Evolutionary conservation across 2,329 filamentous ascomycete genomes (phyloP), one percentile per base, ranked within the genome.

Genomic region (Beauveria bassiana): DNA sequence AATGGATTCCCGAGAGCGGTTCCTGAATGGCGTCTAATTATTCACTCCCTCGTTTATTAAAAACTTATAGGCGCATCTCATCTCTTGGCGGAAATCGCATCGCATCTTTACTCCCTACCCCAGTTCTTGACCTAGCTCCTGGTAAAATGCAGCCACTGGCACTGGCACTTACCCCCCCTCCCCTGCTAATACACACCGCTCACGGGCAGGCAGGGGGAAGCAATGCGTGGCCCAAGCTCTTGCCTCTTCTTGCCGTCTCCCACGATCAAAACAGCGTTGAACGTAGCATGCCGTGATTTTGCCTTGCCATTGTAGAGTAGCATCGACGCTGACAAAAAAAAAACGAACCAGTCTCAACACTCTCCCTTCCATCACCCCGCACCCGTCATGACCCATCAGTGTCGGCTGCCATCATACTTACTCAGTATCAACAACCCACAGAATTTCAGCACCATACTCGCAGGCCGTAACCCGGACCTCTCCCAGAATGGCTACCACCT

Each of bases 1-100:
- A 59, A 59, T 31, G 56, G 56, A 59, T 34, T 59, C 45, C 56
- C 56, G 56, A 43, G 56, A 43, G 34, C 34, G 12, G 34, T 38
- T 16, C 34, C 34, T 38, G 34, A 38, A 38, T 38, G 16, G 12
- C 34, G 34, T 38, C 34, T 10, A 16, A 5, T 16, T 38, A 14
- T 38, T 38, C 34, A 38, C 34, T 38, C 24, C 24, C 2, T 31
- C 34, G 3, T 14, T 34, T 16, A 10, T 38, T 0, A 4, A 5
- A 47, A 22, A 16, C 14, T 46, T 28, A 10, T 20, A 28, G 38
- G 42, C 31, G 12, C 34, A 54, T 38, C 42, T 56, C 14, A 43
- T 46, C 46, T 26, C 40, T 10, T 56, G 18, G 53, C 31, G 28
- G 55, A 49, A 42, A 40, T 14, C 20, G 26, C 10, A 42, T 5